phyloP scores from a whole-genome alignment of 805 yeast species.

The Yarrowia keelungensis region DNA sequence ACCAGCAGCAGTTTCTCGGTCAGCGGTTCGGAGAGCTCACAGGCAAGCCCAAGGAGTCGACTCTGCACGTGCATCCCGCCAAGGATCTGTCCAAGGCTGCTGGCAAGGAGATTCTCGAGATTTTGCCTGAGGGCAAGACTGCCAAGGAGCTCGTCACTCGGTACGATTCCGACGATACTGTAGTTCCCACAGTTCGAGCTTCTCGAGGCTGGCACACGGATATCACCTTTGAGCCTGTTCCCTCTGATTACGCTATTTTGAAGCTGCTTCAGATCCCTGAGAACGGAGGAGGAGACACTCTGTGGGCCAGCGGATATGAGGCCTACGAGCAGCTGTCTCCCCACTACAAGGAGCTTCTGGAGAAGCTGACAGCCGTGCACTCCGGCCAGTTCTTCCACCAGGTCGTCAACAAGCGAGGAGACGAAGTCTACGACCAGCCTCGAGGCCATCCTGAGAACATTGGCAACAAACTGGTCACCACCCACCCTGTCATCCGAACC shows the following conservation, averaged over 20 bases:
- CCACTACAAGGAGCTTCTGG: conserved; percentile 58
- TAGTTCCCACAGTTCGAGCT: background rate
- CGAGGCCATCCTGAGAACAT: conserved; percentile 45
- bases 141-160: background rate
- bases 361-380: conserved; percentile 64
- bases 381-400: conserved; percentile 52
- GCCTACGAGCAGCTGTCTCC: conserved; percentile 72
- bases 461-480: conserved; percentile 57
- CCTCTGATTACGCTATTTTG: conserved; percentile 60
- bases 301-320: conserved; percentile 66
- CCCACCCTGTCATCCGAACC: conserved; percentile 58
- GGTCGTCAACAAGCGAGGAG: background rate
- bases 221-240: conserved; percentile 61
- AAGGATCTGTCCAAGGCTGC: conserved; percentile 43
- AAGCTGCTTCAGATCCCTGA: conserved; percentile 60
- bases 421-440: background rate
- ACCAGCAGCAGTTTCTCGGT: conserved; percentile 11
- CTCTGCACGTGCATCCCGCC: conserved; percentile 26
- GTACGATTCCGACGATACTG: background rate
- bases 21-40: conserved; percentile 13
- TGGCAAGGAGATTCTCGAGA: conserved; percentile 66
- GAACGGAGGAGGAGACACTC: conserved; percentile 68
- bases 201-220: conserved; percentile 57
- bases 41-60: conserved; percentile 12
- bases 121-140: conserved; percentile 55